Evolutionary conservation across 495 filamentous ascomycete species (phyloP).

Genomic region (Talaromyces wortmannii): DNA sequence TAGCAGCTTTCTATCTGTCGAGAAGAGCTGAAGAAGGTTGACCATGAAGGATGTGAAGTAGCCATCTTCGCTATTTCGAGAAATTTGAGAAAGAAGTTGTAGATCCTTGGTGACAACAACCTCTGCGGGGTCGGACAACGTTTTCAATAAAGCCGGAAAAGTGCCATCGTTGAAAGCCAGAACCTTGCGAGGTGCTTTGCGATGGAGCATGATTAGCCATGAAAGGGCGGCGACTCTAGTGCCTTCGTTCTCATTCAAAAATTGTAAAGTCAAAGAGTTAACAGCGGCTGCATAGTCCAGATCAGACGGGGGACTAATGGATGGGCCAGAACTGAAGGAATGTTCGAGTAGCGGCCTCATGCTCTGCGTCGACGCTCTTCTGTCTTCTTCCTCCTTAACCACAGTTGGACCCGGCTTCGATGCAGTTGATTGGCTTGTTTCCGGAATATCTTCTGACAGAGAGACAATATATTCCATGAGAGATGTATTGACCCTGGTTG

Average conservation of each 20-base stretch:
- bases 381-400: slow-evolving; percentile 39
- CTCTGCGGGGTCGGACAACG: slow-evolving; percentile 90
- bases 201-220: slow-evolving; percentile 96
- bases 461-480: slow-evolving; percentile 89
- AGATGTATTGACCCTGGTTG: slow-evolving; percentile 80
- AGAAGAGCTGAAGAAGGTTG: slow-evolving; percentile 88
- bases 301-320: slow-evolving; percentile 48
- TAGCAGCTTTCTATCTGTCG: slow-evolving; percentile 82
- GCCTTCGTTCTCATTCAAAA: slow-evolving; percentile 93
- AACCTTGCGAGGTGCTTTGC: slow-evolving; percentile 88
- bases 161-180: slow-evolving; percentile 95
- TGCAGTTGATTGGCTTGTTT: slow-evolving; percentile 24
- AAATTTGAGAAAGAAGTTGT: slow-evolving; percentile 92
- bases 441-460: slow-evolving; percentile 67
- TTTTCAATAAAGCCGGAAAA: slow-evolving; percentile 94
- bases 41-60: slow-evolving; percentile 99
- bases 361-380: slow-evolving; percentile 45
- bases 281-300: slow-evolving; percentile 98
- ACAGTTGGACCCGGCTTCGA: slow-evolving; percentile 30
- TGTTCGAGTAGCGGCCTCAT: slow-evolving; percentile 35
- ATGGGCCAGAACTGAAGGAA: slow-evolving; percentile 28
- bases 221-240: slow-evolving; percentile 88
- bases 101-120: slow-evolving; percentile 94
- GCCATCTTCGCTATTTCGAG: slow-evolving; percentile 89
- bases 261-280: slow-evolving; percentile 85